Evolutionary conservation across 2,329 filamentous ascomycete genomes (phyloP), one percentile per base, ranked within the genome.

Genomic region (Fusarium sp.): DNA sequence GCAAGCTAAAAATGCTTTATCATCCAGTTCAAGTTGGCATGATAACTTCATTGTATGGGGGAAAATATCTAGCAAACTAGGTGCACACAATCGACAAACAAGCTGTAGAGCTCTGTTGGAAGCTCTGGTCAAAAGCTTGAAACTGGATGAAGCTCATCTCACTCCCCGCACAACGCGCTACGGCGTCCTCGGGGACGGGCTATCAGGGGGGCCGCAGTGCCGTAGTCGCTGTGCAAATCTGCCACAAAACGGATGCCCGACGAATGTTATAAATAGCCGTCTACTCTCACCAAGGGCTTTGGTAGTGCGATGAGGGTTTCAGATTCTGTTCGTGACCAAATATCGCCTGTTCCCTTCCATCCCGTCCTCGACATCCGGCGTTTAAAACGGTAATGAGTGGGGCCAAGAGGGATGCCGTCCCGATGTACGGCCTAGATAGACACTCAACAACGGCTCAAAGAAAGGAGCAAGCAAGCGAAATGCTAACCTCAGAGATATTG

Each of bases 141-240:
- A 58, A 41, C 56, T 57, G 34, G 46, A 38, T 30, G 46, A 47
- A 47, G 25, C 25, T 47, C 45, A 47, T 47, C 40, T 46, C 60
- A 53, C 38, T 44, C 25, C 49, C 66, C 65, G 65, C 38, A 57
- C 51, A 58, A 25, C 52, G 43, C 54, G 44, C 55, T 66, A 69
- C 65, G 66, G 67, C 51, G 51, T 44, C 24, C 49, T 70, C 67
- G 67, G 67, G 27, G 40, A 45, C 66, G 66, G 66, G 46, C n/a
- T 56, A 48, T 67, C 46, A 67, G 47, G 52, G 52, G 48, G 53
- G 51, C 67, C 45, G 49, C 38, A 57, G 49, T 41, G 52, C 57
- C 60, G 43, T 58, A 48, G 25, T 38, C 34, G 11, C 52, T 48
- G 49, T 46, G 48, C 45, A 41, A 40, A 47, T 29, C 45, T 47